Evolutionary conservation across 2,329 filamentous ascomycete species (phyloP), one percentile per base, ranked within the genome.

Genomic region (Apiospora phragmitis): DNA sequence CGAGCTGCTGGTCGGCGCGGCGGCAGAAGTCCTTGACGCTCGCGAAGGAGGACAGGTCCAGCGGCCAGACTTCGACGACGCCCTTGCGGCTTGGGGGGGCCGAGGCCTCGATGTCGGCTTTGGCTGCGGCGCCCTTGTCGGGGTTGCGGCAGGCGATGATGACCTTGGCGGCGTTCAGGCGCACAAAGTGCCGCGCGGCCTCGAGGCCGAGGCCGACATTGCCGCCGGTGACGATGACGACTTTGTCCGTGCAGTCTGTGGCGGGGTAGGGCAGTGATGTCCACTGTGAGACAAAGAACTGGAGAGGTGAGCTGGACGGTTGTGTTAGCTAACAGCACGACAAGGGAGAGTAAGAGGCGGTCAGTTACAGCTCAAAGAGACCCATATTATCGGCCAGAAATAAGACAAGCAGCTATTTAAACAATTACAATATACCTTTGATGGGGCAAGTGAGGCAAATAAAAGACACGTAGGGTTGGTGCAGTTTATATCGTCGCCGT

Each of bases 161-260:
- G 21, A 87, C 80, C 32, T 79, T 81, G 26, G 76, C 73, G 8
- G 83, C 83, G 4, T 79, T 76, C 35, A 85, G 80, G 6, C 77
- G 77, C 12, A 80, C 77, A 70, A 85, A 81, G 69, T 85, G 82
- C 4, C 80, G 79, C 16, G 81, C 80, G 43, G 82, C 81, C 71
- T 85, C 84, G 24, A 81, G 77, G 5, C 84, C 84, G 2, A 86
- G 75, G 14, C 83, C 82, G 38, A 74, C 75, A 67, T 85, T 86
- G 65, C 80, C 79, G n/a, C 84, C 84, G 0, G 83, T 86, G 45
- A 86, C 74, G 32, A 86, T 79, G 49, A 84, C 71, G 2, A 75
- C 79, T 69, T 81, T 79, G 16, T 79, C 81, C 7, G 77, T 75
- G 72, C 79, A 81, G 71, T 82, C 68, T 55, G 41, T 29, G 11